Evolutionary conservation across 345 rosid species (phyloP).

Genomic region (Brassica incana): DNA sequence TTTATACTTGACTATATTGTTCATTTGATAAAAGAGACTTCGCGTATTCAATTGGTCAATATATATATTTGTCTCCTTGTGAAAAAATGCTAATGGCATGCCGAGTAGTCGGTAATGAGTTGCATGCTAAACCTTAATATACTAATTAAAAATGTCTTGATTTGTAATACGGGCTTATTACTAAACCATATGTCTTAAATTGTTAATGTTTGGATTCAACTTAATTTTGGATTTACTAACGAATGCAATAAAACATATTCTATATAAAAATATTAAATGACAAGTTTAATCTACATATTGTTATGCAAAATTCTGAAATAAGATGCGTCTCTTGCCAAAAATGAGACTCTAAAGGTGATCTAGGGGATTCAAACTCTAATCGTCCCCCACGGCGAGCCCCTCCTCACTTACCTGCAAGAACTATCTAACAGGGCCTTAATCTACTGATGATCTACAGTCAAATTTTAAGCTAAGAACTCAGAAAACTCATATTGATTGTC

Average conservation of each 20-base stretch:
- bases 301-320: no score
- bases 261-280: no score
- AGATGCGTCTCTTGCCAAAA: no score
- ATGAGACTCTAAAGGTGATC: no score
- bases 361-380: no score
- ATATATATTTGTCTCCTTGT: conserved; percentile 22
- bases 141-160: not conserved
- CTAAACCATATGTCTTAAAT: not conserved
- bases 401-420: no score
- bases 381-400: no score
- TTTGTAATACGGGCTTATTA: not conserved
- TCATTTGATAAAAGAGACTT: not conserved
- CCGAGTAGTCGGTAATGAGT: conserved; percentile 32
- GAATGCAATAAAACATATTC: no score
- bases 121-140: conserved; percentile 18
- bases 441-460: not conserved
- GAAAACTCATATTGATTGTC: not conserved
- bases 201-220: no score
- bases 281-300: no score
- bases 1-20: conserved; percentile 15
- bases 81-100: conserved; percentile 8
- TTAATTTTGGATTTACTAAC: no score
- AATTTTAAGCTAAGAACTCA: not conserved
- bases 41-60: not conserved
- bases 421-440: not conserved